Conservation (phyloP, 345 rosid species). For the Iberis pinnata region DNA sequence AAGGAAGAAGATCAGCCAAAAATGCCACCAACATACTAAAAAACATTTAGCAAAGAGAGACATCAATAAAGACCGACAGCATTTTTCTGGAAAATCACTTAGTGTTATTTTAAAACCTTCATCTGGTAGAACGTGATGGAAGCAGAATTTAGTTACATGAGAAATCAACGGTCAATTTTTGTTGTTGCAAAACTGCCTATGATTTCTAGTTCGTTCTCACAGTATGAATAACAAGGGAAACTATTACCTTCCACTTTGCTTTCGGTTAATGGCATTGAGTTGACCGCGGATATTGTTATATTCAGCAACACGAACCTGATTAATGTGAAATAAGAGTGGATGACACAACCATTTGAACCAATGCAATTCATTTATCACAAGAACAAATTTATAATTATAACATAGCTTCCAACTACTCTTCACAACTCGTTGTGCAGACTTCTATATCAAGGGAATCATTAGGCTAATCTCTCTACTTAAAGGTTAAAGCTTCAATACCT, state of each 20-base stretch:
- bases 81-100: too few species aligned
- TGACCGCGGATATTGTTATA: slow-evolving; percentile 91
- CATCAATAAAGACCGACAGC: slow-evolving; percentile 4
- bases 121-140: too few species aligned
- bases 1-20: slow-evolving; percentile 20
- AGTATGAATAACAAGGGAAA: not conserved
- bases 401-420: not conserved
- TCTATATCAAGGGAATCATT: not conserved
- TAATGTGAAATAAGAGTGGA: slow-evolving; percentile 15
- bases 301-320: slow-evolving; percentile 91
- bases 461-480: not conserved
- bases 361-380: not conserved
- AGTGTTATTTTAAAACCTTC: too few species aligned
- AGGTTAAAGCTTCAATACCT: slow-evolving; percentile 41
- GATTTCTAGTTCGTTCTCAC: not conserved
- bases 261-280: slow-evolving; percentile 86
- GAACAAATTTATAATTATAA: not conserved
- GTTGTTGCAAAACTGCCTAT: not conserved
- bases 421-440: slow-evolving; percentile 1
- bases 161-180: too few species aligned
- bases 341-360: not conserved
- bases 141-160: too few species aligned
- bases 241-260: slow-evolving; percentile 91
- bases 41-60: not conserved
- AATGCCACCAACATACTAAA: not conserved